Evolutionary conservation across 2,329 filamentous ascomycete genomes (phyloP).

Genomic region (Colletotrichum sp.): DNA sequence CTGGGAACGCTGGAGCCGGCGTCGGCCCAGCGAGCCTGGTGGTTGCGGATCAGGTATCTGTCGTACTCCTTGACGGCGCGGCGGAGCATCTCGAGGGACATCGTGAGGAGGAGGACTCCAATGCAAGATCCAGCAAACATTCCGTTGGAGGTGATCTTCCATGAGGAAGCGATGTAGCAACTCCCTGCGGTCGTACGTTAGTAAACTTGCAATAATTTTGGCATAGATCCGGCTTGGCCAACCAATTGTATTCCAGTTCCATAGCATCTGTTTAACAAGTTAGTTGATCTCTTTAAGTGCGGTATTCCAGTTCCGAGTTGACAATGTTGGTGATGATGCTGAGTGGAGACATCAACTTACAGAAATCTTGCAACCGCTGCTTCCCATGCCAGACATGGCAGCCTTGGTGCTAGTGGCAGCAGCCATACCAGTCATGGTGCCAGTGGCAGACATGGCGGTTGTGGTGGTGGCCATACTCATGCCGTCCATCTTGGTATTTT

Average conservation of each 20-base stretch:
- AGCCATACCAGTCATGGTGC: constrained; percentile 8
- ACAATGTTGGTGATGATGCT: constrained; percentile 2
- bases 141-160: constrained; percentile 36
- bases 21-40: constrained; percentile 28
- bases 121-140: constrained; percentile 85
- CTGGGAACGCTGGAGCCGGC: constrained; percentile 16
- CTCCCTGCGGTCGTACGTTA: no score
- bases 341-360: constrained; percentile 33
- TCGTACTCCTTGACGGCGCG: constrained; percentile 77
- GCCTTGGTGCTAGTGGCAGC: constrained; percentile 7
- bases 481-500: not conserved
- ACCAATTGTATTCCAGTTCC: constrained; percentile 64
- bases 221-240: constrained; percentile 56
- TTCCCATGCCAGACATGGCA: constrained; percentile 26
- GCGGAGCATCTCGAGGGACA: constrained; percentile 75
- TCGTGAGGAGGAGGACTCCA: constrained; percentile 75
- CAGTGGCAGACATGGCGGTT: constrained; percentile 9
- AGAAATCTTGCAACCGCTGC: constrained; percentile 44
- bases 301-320: not conserved
- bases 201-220: not conserved
- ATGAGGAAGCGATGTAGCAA: not conserved
- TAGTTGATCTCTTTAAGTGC: not conserved
- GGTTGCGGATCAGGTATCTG: constrained; percentile 63
- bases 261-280: constrained; percentile 66
- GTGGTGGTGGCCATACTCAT: constrained; percentile 16